Evolutionary conservation across 78 protist species (phyloP).

Genomic region (Chrysochromulina tobinii): DNA sequence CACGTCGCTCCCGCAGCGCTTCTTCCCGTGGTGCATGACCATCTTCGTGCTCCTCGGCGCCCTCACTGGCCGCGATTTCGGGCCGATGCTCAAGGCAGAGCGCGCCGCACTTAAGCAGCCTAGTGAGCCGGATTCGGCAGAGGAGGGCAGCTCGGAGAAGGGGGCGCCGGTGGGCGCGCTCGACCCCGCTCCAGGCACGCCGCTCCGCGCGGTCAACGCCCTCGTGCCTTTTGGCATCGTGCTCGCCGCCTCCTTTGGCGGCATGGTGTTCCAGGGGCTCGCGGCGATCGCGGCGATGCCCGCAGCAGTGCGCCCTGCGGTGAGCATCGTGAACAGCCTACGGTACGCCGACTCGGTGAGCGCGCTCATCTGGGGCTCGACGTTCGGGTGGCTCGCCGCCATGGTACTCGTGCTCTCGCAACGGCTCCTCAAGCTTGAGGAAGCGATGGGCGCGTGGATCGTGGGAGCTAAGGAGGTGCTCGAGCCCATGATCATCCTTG

Average conservation of each 20-base stretch:
- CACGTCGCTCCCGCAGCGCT: not conserved
- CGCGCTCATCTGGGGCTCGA: conserved; percentile 24
- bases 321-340: not conserved
- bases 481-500: not conserved
- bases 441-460: not conserved
- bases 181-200: conserved; percentile 14
- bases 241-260: not conserved
- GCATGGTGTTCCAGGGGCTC: not conserved
- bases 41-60: not conserved
- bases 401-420: not conserved
- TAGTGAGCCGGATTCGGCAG: not conserved
- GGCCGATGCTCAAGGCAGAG: not conserved
- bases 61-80: conserved; percentile 7
- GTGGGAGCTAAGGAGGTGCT: not conserved
- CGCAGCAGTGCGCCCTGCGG: not conserved
- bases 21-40: not conserved
- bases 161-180: not conserved
- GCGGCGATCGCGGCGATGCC: not conserved
- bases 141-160: not conserved
- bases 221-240: not conserved
- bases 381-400: not conserved
- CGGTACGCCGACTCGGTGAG: not conserved
- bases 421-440: not conserved
- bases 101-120: not conserved
- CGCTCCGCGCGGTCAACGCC: conserved; percentile 1